These are phyloP conservation scores for Hymenoscyphus infarciens DNA, from an alignment of 2,329 filamentous ascomycete species.

Conservation along the genomic window DNA sequence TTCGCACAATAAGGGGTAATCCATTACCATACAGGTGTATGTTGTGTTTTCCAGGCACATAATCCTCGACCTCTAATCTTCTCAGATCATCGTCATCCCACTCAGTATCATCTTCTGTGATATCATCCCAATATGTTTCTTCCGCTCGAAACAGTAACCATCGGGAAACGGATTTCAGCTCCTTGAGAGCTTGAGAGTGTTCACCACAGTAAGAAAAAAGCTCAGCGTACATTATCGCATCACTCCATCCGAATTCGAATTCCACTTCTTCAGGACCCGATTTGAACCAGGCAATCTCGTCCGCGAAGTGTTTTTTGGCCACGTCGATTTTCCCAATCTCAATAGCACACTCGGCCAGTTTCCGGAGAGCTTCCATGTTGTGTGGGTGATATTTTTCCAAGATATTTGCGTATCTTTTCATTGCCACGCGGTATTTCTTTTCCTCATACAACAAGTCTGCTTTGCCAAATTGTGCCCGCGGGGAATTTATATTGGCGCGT, in stretches of 20 bases:
- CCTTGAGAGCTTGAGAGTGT: constrained; percentile 62
- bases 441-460: constrained; percentile 55
- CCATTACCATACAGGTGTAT: constrained; percentile 64
- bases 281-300: constrained; percentile 33
- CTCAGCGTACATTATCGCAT: constrained; percentile 82
- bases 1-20: constrained; percentile 76
- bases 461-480: constrained; percentile 57
- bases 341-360: constrained; percentile 36
- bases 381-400: constrained; percentile 44
- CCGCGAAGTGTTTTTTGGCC: constrained; percentile 36
- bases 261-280: constrained; percentile 14
- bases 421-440: constrained; percentile 51
- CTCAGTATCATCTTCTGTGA: constrained; percentile 75
- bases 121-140: constrained; percentile 75
- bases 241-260: constrained; percentile 58
- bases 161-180: constrained; percentile 69
- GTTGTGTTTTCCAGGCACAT: constrained; percentile 51
- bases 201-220: constrained; percentile 64
- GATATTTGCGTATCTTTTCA: constrained; percentile 54
- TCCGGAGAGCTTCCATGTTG: constrained; percentile 41
- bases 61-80: constrained; percentile 59
- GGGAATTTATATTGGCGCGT: constrained; percentile 48
- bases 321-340: constrained; percentile 33
- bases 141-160: constrained; percentile 76
- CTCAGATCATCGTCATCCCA: constrained; percentile 76